Conservation (phyloP, 1,284 basidiomycete genomes). For the Wolfiporia cocos region DNA sequence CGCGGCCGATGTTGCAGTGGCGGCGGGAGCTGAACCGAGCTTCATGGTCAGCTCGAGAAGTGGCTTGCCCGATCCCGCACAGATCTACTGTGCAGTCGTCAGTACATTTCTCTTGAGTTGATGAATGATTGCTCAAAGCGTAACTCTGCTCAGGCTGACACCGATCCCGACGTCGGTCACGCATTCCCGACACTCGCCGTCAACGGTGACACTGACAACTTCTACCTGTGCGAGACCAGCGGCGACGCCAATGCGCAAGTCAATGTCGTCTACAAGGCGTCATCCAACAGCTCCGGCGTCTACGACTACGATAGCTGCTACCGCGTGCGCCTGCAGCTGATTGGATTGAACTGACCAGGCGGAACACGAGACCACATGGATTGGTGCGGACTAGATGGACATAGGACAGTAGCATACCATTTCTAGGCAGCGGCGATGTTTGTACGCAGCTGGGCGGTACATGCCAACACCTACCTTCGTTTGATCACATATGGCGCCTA, state of each 20-base stretch:
- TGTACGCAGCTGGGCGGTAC: too few species aligned
- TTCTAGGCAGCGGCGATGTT: too few species aligned
- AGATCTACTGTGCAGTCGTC: slow-evolving; percentile 13
- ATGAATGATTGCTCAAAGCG: background rate
- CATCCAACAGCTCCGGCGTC: slow-evolving; percentile 7
- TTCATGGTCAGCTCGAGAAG: slow-evolving; percentile 4
- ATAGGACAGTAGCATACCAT: too few species aligned
- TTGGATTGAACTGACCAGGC: slow-evolving; percentile 7
- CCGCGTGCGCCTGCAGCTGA: slow-evolving; percentile 18
- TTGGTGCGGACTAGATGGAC: too few species aligned
- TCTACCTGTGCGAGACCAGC: slow-evolving; percentile 19
- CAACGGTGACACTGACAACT: slow-evolving; percentile 20
- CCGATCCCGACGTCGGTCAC: slow-evolving; percentile 9
- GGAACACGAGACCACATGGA: too few species aligned
- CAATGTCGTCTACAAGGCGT: slow-evolving; percentile 18
- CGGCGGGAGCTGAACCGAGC: background rate
- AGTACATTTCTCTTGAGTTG: background rate
- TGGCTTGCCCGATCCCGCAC: slow-evolving; percentile 1
- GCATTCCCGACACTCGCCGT: slow-evolving; percentile 14
- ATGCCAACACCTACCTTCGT: too few species aligned
- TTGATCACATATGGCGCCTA: too few species aligned
- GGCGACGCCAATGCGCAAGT: slow-evolving; percentile 8
- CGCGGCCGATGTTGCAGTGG: slow-evolving; percentile 2
- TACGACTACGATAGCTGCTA: slow-evolving; percentile 19
- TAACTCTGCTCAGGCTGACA: slow-evolving; percentile 9